Percentiles rank a stretch among this genome's conserved stretches.
Evolutionary conservation across 2,329 filamentous ascomycete species (phyloP).

Genomic region (Arthrobotrys iridis): DNA sequence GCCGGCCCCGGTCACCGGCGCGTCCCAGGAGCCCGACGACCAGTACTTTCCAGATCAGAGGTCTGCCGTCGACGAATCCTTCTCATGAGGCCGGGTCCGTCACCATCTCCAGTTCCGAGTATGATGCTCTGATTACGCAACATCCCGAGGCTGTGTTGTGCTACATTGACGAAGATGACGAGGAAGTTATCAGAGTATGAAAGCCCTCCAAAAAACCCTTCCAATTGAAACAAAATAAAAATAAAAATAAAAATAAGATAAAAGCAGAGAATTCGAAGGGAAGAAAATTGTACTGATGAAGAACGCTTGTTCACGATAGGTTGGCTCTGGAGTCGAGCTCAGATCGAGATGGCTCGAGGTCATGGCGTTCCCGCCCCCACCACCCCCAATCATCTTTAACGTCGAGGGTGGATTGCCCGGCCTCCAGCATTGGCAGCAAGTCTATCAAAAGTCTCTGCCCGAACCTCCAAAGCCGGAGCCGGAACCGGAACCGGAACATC

Average conservation of each 20-base stretch:
- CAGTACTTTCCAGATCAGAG: constrained; percentile 50
- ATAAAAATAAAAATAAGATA: not conserved
- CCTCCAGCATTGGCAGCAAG: constrained; percentile 30
- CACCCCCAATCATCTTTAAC: constrained; percentile 51
- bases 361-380: constrained; percentile 46
- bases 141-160: constrained; percentile 57
- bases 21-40: constrained; percentile 49
- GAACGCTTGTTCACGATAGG: constrained; percentile 53
- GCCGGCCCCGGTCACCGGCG: constrained; percentile 40
- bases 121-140: constrained; percentile 56
- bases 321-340: constrained; percentile 57
- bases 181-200: constrained; percentile 58
- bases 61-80: constrained; percentile 32
- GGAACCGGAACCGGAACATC: not conserved
- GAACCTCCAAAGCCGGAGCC: not conserved
- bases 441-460: constrained; percentile 33
- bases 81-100: constrained; percentile 42
- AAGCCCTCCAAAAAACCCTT: not conserved
- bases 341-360: constrained; percentile 44
- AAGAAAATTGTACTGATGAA: not conserved
- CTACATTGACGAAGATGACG: constrained; percentile 59
- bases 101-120: constrained; percentile 50
- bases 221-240: no score
- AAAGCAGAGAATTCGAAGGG: no score
- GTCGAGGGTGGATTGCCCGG: constrained; percentile 42